Evolutionary conservation across 495 filamentous ascomycete genomes (phyloP).

Genomic region (Penicillium maclennaniae): DNA sequence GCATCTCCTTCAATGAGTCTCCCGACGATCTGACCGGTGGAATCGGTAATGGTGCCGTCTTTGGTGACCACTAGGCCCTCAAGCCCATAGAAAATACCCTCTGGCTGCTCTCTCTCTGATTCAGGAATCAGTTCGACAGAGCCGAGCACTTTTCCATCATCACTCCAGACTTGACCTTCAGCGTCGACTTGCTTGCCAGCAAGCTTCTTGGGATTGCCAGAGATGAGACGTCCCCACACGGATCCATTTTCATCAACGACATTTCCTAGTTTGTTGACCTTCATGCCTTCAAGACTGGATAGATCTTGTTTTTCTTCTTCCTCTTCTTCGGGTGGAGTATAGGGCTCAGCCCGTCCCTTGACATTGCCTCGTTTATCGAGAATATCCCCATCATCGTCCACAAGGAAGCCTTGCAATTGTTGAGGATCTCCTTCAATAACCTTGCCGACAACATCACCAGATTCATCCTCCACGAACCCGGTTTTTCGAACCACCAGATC

Average conservation of each 20-base stretch:
- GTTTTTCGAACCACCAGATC: no score
- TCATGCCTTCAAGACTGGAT: constrained; percentile 51
- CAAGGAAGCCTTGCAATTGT: constrained; percentile 60
- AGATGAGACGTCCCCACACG: constrained; percentile 67
- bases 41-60: constrained; percentile 63
- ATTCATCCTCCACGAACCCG: constrained; percentile 42
- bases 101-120: constrained; percentile 57
- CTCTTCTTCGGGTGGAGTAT: constrained; percentile 8
- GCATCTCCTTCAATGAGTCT: constrained; percentile 62
- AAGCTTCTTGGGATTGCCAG: constrained; percentile 60
- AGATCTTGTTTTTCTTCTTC: constrained; percentile 18
- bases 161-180: constrained; percentile 68
- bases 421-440: constrained; percentile 62
- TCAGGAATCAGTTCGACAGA: constrained; percentile 67
- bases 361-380: constrained; percentile 68
- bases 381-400: constrained; percentile 74
- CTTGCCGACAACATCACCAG: constrained; percentile 58
- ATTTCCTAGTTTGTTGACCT: constrained; percentile 75
- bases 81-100: constrained; percentile 70
- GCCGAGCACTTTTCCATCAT: constrained; percentile 69
- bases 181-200: constrained; percentile 71
- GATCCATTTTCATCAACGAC: constrained; percentile 64
- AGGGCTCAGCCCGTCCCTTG: constrained; percentile 65
- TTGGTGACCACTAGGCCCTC: constrained; percentile 60
- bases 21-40: constrained; percentile 60